Base-by-base conservation (phyloP, 73 alveolate species). In the Paramecium pentaurelia region DNA sequence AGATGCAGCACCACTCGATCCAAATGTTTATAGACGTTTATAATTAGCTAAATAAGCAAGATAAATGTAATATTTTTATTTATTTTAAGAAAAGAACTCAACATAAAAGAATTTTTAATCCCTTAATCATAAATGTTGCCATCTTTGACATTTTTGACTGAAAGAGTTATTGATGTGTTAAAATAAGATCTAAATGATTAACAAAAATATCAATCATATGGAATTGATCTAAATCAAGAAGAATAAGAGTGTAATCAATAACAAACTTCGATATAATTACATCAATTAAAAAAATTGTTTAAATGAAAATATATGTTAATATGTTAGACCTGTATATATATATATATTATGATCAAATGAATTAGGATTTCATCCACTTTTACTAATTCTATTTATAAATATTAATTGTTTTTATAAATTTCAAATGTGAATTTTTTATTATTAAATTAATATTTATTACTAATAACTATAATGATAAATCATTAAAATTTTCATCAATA, bases 61-160 rank as follows among this genome's bases (percentile, higher is more conserved):
- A 75, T 75, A 75, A 38, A 38, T 75, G 88, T 75, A 75, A 75
- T 9, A 38, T 14, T 14, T 14, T 36, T 3, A n/a, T 1, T 38
- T 38, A 75, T 75, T 38, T 34, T 20, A 12, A 73, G 88, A 22
- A 75, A 75, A 38, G 60, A 75, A 16, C 58, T 75, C 36, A 75
- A 75, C 47, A 30, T 75, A 8, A 38, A 75, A 37, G 88, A 75
- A 25, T 75, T 38, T 75, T 75, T 75, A 38, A 75, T 20, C 7
- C 30, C 58, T 6, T 42, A 75, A 38, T 75, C 88, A 18, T 40
- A 75, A 12, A 75, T 75, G 88, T 42, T 75, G 68, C 88, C 88
- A 4, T 11, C 88, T 20, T 75, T 75, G 60, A 36, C 58, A 36
- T 75, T 75, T 14, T 16, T 75, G 18, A 40, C 88, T 30, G 60